These are phyloP conservation scores for Rhazya stricta DNA, from an alignment of 257 asterid genomes.

Conservation along the genomic window DNA sequence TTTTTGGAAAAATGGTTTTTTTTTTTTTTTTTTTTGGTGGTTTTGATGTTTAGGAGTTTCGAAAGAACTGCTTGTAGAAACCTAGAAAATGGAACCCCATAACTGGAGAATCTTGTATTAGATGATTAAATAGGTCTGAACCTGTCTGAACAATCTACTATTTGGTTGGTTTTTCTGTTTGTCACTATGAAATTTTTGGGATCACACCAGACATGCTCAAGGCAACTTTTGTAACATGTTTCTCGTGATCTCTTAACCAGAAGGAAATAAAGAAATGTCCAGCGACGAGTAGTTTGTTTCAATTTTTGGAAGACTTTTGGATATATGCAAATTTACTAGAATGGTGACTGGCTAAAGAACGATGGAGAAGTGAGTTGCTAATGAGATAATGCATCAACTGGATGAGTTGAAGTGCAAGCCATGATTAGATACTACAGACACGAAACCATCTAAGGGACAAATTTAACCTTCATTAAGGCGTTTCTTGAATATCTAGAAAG, in stretches of 20 bases:
- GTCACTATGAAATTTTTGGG: not conserved
- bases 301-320: not conserved
- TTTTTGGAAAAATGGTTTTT: not conserved
- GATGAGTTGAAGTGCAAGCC: not conserved
- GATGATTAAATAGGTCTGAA: not conserved
- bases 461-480: not conserved
- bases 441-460: not conserved
- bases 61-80: not conserved
- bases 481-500: not conserved
- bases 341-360: not conserved
- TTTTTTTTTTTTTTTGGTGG: not conserved
- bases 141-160: not conserved
- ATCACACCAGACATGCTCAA: not conserved
- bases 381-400: not conserved
- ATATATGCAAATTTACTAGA: not conserved
- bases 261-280: not conserved
- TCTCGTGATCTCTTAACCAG: not conserved
- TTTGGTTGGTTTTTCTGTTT: not conserved
- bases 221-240: not conserved
- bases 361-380: not conserved
- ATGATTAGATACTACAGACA: not conserved
- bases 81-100: not conserved
- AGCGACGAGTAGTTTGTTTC: not conserved
- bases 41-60: not conserved
- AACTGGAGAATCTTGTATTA: not conserved